Conservation (phyloP, 495 filamentous ascomycete genomes). For the Xylaria nigripes region DNA sequence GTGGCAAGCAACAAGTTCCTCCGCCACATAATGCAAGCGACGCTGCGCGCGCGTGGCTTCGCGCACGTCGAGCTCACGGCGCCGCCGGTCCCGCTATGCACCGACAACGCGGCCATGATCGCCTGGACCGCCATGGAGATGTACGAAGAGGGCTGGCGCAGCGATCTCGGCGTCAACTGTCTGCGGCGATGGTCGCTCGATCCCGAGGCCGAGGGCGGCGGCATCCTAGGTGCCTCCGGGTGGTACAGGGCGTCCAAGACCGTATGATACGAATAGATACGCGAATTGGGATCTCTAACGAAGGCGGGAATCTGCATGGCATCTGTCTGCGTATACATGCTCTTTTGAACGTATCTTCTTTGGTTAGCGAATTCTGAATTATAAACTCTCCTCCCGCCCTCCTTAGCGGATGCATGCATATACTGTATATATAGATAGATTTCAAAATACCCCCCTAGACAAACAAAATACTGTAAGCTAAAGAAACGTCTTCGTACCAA, state of each 20-base stretch:
- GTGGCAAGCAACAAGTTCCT: constrained; percentile 80
- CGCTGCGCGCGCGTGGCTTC: constrained; percentile 58
- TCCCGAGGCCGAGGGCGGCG: constrained; percentile 42
- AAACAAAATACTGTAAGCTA: too few species aligned
- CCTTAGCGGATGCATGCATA: background rate
- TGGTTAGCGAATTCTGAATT: too few species aligned
- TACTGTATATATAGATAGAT: background rate
- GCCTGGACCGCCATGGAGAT: constrained; percentile 92
- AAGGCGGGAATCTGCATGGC: too few species aligned
- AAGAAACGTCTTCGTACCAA: too few species aligned
- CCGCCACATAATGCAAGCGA: constrained; percentile 52
- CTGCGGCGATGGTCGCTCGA: constrained; percentile 76
- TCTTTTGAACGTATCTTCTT: too few species aligned
- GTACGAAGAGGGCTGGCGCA: constrained; percentile 69
- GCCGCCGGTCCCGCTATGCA: constrained; percentile 71
- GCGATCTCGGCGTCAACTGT: constrained; percentile 49
- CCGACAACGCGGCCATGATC: constrained; percentile 98
- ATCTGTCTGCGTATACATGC: too few species aligned
- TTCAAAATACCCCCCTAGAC: too few species aligned
- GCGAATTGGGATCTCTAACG: too few species aligned
- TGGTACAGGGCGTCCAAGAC: constrained; percentile 22
- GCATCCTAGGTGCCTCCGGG: constrained; percentile 38
- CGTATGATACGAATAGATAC: background rate
- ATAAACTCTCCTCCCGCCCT: too few species aligned
- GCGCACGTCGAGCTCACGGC: constrained; percentile 53